Percentiles rank a stretch among this genome's conserved stretches.
Evolutionary conservation across 148 eudicot species (phyloP).

Genomic region (Rheum nobile): DNA sequence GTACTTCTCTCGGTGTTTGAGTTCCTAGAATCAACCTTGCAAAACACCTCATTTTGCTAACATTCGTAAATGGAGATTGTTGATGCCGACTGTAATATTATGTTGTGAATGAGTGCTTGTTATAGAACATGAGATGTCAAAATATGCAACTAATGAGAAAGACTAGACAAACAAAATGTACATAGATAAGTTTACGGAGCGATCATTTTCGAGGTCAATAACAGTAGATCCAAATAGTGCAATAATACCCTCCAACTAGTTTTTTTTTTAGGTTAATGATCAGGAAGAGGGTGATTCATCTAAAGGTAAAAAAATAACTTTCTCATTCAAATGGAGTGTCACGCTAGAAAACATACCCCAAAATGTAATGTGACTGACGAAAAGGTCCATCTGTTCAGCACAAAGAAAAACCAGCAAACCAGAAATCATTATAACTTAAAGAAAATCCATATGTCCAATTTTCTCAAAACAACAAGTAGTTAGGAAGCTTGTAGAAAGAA

Average conservation of each 20-base stretch:
- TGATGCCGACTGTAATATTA: slow-evolving; percentile 47
- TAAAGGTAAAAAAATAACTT: not conserved
- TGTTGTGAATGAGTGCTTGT: not conserved
- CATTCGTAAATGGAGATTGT: slow-evolving; percentile 58
- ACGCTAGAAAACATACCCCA: slow-evolving; percentile 54
- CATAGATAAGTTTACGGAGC: not conserved
- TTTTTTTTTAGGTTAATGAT: no score
- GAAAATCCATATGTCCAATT: no score
- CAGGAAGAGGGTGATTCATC: not conserved
- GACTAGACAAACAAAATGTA: not conserved
- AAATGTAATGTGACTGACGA: slow-evolving; percentile 56
- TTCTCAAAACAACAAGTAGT: no score
- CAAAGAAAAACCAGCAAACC: slow-evolving; percentile 16
- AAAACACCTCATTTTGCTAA: slow-evolving; percentile 27
- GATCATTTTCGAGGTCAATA: not conserved
- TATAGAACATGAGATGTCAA: no score
- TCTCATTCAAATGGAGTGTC: not conserved
- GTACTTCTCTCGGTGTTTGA: slow-evolving; percentile 42
- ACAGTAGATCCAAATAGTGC: not conserved
- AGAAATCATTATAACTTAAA: no score
- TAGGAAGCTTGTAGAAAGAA: no score
- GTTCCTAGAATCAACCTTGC: slow-evolving; percentile 14
- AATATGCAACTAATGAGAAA: not conserved
- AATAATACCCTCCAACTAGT: not conserved
- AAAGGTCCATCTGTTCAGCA: slow-evolving; percentile 81